Percentiles rank a stretch among this genome's conserved stretches.
phyloP scores from a whole-genome alignment of 2,329 filamentous ascomycete genomes.

The Fusarium sp. region DNA sequence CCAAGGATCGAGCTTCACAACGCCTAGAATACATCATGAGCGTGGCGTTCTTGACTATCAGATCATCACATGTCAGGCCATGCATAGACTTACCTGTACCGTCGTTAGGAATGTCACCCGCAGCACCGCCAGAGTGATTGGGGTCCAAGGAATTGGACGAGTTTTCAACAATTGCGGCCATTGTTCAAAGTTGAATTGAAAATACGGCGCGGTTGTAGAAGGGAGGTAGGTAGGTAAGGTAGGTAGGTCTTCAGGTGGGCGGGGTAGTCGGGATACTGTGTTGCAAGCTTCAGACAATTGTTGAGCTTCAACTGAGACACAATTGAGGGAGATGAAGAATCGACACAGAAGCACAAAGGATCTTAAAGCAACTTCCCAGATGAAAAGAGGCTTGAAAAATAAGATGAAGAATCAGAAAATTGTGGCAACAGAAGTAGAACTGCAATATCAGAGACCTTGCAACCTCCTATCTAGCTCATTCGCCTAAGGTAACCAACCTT shows the following conservation, averaged over 20 bases:
- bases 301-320: conserved; percentile 40
- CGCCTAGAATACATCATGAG: conserved; percentile 65
- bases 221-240: neutral
- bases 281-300: conserved; percentile 36
- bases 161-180: conserved; percentile 49
- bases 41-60: conserved; percentile 24
- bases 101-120: conserved; percentile 68
- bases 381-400: conserved; percentile 28
- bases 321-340: conserved; percentile 18
- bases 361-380: conserved; percentile 10
- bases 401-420: conserved; percentile 23
- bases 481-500: conserved; percentile 21
- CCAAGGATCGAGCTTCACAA: conserved; percentile 88
- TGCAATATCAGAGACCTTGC: conserved; percentile 39
- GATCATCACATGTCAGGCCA: conserved; percentile 33
- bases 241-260: conserved; percentile 21
- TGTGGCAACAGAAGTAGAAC: conserved; percentile 29
- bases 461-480: conserved; percentile 35
- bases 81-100: conserved; percentile 70
- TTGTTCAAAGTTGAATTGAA: conserved; percentile 39
- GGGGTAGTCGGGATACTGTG: conserved; percentile 37
- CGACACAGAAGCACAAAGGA: conserved; percentile 5
- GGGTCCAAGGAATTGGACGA: conserved; percentile 57
- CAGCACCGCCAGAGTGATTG: conserved; percentile 51
- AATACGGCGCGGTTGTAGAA: conserved; percentile 27